A percentile compares a stretch with the other conserved stretches of the same genome.
Evolutionary conservation across 257 asterid genomes (phyloP).

Genomic region (Penstemon eatonii): DNA sequence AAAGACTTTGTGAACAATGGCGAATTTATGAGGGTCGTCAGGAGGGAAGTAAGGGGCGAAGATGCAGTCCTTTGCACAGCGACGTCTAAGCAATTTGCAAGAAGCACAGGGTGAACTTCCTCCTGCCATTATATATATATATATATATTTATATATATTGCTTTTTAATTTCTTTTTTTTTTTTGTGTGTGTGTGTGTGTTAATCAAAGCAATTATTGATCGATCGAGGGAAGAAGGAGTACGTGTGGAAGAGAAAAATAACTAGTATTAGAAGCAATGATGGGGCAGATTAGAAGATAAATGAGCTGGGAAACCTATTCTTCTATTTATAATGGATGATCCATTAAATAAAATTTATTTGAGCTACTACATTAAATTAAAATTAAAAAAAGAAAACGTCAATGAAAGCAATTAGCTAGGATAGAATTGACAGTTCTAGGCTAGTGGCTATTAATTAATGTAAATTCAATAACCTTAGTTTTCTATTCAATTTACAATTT

Average conservation of each 20-base stretch:
- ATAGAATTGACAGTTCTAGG: background rate
- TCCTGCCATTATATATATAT: slow-evolving; percentile 36
- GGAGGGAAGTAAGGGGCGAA: slow-evolving; percentile 94
- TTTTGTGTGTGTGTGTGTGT: background rate
- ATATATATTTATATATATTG: background rate
- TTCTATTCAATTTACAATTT: background rate
- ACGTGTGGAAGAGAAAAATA: too few relatives aligned
- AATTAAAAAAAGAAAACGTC: background rate
- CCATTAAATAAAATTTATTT: slow-evolving; percentile 1
- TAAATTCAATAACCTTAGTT: background rate
- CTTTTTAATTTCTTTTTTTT: background rate
- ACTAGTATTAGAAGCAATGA: background rate
- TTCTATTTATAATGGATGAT: slow-evolving; percentile 1
- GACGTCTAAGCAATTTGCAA: slow-evolving; percentile 81
- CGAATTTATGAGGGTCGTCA: slow-evolving; percentile 93
- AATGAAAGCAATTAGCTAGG: background rate
- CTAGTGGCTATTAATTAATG: background rate
- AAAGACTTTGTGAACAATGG: slow-evolving; percentile 94
- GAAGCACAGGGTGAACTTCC: slow-evolving; percentile 94
- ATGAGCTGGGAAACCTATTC: slow-evolving; percentile 15
- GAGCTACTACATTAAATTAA: background rate
- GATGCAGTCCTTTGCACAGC: slow-evolving; percentile 85
- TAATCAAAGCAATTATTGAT: background rate
- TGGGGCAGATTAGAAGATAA: slow-evolving; percentile 1
- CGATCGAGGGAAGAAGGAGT: slow-evolving; percentile 1